Evolutionary conservation across 2,329 filamentous ascomycete genomes (phyloP), one percentile per base, ranked within the genome.

Genomic region (Colletotrichum tamarilloi): DNA sequence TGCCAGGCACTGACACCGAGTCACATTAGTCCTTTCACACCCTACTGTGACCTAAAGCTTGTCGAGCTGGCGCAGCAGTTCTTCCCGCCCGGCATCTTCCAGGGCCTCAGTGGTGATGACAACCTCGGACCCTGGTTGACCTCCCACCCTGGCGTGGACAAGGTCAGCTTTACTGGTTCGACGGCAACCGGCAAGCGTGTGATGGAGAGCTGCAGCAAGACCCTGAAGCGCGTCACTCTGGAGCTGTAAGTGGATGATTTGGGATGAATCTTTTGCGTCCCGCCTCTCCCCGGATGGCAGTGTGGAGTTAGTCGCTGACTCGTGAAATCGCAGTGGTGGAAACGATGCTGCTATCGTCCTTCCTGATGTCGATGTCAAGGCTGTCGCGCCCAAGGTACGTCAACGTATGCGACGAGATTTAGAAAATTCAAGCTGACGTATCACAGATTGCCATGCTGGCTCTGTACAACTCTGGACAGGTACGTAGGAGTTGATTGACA

Each of bases 111-210:
- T 64, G 91, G 91, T 11, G 89, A 89, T 66, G 90, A 92, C 76
- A 83, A 85, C 62, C 86, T 93, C 11, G 91, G 91, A 4, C 89
- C 88, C 1, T 86, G 85, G 85, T 79, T 92, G 64, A 91, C 89
- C 0, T 80, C 78, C n/a, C 90, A 92, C 76, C 88, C 89, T 0
- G 88, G 85, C 24, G 86, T 92, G 68, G 85, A 87, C 69, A 92
- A 91, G 84, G 88, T 93, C 78, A 86, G 84, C 75, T 93, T 93
- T 81, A 92, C 91, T 0, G 90, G 91, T 3, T 91, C 88, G 12
- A 89, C 85, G 7, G 83, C 84, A 0, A 91, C 89, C 0, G 91
- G 91, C 11, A 92, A 91, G 83, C 87, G 86, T 79, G 87, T 92
- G 67, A 87, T 91, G 85, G 85, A 85, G 68, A 86, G 84, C n/a